Conservation (phyloP, 2,329 filamentous ascomycete species). For the Podosphaera xanthii region DNA sequence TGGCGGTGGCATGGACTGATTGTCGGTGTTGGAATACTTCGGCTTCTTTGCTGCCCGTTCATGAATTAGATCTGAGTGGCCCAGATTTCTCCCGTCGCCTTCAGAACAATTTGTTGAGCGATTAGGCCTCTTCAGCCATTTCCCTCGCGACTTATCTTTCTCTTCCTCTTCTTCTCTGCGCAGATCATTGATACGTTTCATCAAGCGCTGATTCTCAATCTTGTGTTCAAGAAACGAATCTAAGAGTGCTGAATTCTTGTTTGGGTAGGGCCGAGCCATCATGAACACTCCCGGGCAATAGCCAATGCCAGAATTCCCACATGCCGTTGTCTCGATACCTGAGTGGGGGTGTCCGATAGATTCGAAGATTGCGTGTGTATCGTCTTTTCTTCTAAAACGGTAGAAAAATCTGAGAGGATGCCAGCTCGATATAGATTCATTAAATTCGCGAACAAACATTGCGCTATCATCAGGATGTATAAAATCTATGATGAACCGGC, state of each 20-base stretch:
- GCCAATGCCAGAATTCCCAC: slow-evolving; percentile 38
- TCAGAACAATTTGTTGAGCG: slow-evolving; percentile 26
- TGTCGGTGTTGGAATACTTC: slow-evolving; percentile 18
- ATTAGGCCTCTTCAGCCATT: slow-evolving; percentile 36
- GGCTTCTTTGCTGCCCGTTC: slow-evolving; percentile 11
- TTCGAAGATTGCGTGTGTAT: slow-evolving; percentile 60
- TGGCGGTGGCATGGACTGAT: slow-evolving; percentile 39
- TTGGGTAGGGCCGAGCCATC: slow-evolving; percentile 76
- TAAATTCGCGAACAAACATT: slow-evolving; percentile 69
- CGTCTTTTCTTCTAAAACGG: slow-evolving; percentile 54
- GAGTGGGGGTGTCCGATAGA: slow-evolving; percentile 84
- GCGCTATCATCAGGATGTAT: slow-evolving; percentile 70
- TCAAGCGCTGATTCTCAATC: slow-evolving; percentile 78
- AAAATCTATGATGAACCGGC: slow-evolving; percentile 55
- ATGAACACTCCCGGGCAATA: slow-evolving; percentile 83
- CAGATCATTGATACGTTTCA: slow-evolving; percentile 63
- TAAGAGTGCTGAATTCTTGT: slow-evolving; percentile 60
- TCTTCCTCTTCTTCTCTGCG: slow-evolving; percentile 72
- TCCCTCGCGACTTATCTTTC: slow-evolving; percentile 37
- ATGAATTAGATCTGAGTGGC: slow-evolving; percentile 16
- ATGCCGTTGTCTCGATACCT: slow-evolving; percentile 40
- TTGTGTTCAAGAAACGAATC: slow-evolving; percentile 94
- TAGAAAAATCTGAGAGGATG: slow-evolving; percentile 67
- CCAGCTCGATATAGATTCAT: slow-evolving; percentile 68
- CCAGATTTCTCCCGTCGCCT: slow-evolving; percentile 5